phyloP scores from a whole-genome alignment of 2,329 filamentous ascomycete genomes.

The Claviceps africana region DNA sequence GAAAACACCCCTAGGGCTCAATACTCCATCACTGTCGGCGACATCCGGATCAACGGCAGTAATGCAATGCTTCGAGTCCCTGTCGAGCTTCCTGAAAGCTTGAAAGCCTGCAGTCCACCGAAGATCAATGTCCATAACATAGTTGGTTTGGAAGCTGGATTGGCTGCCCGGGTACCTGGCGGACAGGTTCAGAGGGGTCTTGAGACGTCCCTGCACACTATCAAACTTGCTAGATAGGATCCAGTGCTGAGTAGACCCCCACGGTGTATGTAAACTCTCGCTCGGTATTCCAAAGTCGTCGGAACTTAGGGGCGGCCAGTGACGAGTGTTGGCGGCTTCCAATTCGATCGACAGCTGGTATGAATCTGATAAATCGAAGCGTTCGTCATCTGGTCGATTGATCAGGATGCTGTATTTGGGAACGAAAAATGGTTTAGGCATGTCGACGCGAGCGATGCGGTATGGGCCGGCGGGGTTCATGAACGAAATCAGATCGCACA shows the following conservation, averaged over 20 bases:
- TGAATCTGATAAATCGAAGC: conserved; percentile 32
- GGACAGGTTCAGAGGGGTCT: conserved; percentile 20
- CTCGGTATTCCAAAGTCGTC: conserved; percentile 17
- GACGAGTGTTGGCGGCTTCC: conserved; percentile 32
- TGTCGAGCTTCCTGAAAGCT: conserved; percentile 20
- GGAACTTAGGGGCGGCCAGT: conserved; percentile 39
- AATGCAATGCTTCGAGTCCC: conserved; percentile 30
- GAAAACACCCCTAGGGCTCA: conserved; percentile 10
- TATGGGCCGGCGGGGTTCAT: conserved; percentile 32
- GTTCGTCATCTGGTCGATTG: conserved; percentile 30
- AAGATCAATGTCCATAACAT: conserved; percentile 34
- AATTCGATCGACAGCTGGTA: conserved; percentile 40
- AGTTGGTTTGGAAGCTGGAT: conserved; percentile 24
- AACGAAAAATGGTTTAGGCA: conserved; percentile 36
- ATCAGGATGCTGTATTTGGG: conserved; percentile 37
- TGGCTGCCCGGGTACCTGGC: conserved; percentile 12
- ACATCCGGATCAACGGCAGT: conserved; percentile 25
- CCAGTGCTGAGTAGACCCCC: conserved; percentile 18
- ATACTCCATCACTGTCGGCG: conserved; percentile 12
- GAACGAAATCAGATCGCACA: conserved; percentile 37
- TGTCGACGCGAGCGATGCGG: conserved; percentile 32
- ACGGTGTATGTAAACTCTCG: conserved; percentile 9
- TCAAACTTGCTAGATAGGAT: conserved; percentile 27
- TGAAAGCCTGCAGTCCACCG: conserved; percentile 30
- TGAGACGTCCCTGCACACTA: conserved; percentile 28